Base-by-base conservation (phyloP, 257 asterid genomes). In the Lantana camara region DNA sequence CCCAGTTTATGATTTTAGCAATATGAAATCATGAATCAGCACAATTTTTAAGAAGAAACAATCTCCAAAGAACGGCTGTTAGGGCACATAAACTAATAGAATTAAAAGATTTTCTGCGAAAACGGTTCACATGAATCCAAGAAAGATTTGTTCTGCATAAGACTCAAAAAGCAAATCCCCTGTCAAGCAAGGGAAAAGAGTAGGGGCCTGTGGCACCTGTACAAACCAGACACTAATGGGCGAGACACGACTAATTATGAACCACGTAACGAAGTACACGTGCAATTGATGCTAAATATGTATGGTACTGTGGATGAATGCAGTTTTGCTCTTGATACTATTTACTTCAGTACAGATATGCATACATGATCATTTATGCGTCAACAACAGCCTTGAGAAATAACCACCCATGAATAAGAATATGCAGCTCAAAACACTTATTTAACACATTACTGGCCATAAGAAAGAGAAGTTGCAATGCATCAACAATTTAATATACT, bases 301-400 rank as follows among this genome's bases (percentile, higher is more conserved):
- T n/a, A n/a, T n/a, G 35, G 64, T 34, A 52, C 32, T 73, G 47
- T 27, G 48, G 30, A 63, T 34, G 60, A 57, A 15, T 45, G 66
- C 55, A 17, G 40, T 30, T 10, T 46, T 37, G 50, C 48, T 53
- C 61, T 41, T 37, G 46, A 17, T 57, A 17, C 10, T 15, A 30
- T 30, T 20, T 19, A 16, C 7, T 27, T 59, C 7, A 32, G 7
- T 60, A 32, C 49, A 40, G 4, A 48, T 60, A 57, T 52, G n/a
- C n/a, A n/a, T 65, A 42, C 57, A 29, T 17, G 12, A 70, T 17
- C 45, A 41, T 32, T 29, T 17, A 51, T 7, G 48, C 45, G 23
- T 19, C 46, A 68, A 48, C 11, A 58, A 14, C 48, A 23, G n/a
- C n/a, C n/a, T 5, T 13, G 17, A 30, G 59, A 40, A 11, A 63